Evolutionary conservation across 1,139 yeast genomes (phyloP).

Genomic region (Kluyveromyces sp.): DNA sequence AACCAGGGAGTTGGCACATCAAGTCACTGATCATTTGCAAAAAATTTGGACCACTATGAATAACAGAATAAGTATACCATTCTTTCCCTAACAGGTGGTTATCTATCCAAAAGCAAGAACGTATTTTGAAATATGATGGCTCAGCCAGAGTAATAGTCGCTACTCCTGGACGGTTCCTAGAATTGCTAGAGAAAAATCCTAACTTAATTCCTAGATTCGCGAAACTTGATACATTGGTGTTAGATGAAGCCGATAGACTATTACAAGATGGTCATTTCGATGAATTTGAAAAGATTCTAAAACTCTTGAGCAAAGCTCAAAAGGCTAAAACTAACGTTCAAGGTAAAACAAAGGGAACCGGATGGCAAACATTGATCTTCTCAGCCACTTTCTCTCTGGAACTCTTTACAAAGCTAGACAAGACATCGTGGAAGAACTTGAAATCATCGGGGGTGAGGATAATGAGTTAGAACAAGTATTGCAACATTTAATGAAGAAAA

Average conservation of each 20-base stretch:
- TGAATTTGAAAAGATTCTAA: slow-evolving; percentile 78
- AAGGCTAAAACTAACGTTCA: slow-evolving; percentile 9
- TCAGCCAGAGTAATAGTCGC: slow-evolving; percentile 80
- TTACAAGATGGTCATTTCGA: slow-evolving; percentile 95
- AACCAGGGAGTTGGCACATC: slow-evolving; percentile 93
- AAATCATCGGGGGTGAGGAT: slow-evolving; percentile 31
- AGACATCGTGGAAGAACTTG: slow-evolving; percentile 34
- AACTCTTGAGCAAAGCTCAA: slow-evolving; percentile 35
- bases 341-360: slow-evolving; percentile 30
- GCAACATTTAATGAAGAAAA: slow-evolving; percentile 46
- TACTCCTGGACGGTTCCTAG: slow-evolving; percentile 92
- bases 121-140: slow-evolving; percentile 55
- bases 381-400: slow-evolving; percentile 90
- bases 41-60: slow-evolving; percentile 37
- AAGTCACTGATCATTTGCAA: slow-evolving; percentile 75
- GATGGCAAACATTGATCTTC: slow-evolving; percentile 87
- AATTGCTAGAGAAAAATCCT: slow-evolving; percentile 59
- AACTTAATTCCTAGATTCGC: slow-evolving; percentile 49
- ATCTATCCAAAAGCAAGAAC: slow-evolving; percentile 85
- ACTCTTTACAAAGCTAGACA: slow-evolving; percentile 64
- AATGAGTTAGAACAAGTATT: slow-evolving; percentile 52
- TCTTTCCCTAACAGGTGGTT: slow-evolving; percentile 85
- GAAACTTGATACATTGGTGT: slow-evolving; percentile 60
- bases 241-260: slow-evolving; percentile 97
- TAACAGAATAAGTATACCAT: slow-evolving; percentile 52